Evolutionary conservation across 192 early-diverging fungal genomes (phyloP).

Genomic region (Martensiomyces pterosporus): DNA sequence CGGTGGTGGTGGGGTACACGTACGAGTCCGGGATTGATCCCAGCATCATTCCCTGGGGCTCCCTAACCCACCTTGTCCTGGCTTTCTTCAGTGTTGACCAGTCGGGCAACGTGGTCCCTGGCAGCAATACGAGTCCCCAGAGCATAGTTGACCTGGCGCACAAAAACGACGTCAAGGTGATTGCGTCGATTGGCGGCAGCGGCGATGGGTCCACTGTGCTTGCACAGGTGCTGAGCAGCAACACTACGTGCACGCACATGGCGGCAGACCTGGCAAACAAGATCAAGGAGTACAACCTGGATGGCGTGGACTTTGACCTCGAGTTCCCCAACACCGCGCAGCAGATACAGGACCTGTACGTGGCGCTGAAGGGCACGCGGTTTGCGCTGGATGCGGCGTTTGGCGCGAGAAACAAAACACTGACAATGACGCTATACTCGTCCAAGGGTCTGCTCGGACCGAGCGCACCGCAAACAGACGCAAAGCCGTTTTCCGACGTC

Average conservation of each 20-base stretch:
- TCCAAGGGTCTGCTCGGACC: conserved; percentile 52
- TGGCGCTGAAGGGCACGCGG: conserved; percentile 55
- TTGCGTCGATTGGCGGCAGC: conserved; percentile 65
- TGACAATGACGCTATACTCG: conserved; percentile 60
- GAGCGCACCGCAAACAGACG: conserved; percentile 48
- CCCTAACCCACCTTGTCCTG: conserved; percentile 58
- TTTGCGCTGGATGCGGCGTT: conserved; percentile 50
- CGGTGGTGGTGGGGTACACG: conserved; percentile 41
- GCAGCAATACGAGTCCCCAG: conserved; percentile 9
- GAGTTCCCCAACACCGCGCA: conserved; percentile 54
- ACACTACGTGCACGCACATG: conserved; percentile 26
- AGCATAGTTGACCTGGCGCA: conserved; percentile 30
- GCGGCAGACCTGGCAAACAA: conserved; percentile 33
- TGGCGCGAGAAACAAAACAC: conserved; percentile 45
- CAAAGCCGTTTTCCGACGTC: conserved; percentile 56
- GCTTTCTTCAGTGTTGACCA: conserved; percentile 50
- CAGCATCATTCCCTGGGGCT: conserved; percentile 42
- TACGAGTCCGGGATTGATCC: conserved; percentile 23
- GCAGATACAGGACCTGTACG: conserved; percentile 57
- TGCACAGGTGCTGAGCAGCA: conserved; percentile 47
- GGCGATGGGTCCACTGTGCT: conserved; percentile 62
- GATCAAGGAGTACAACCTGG: conserved; percentile 46
- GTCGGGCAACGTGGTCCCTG: conserved; percentile 14
- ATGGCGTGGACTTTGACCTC: conserved; percentile 66
- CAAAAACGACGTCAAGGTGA: conserved; percentile 47